Percentiles rank a stretch among this genome's conserved stretches.
Conservation (phyloP, 768 basidiomycete species). For the Collybiopsis confluens region DNA sequence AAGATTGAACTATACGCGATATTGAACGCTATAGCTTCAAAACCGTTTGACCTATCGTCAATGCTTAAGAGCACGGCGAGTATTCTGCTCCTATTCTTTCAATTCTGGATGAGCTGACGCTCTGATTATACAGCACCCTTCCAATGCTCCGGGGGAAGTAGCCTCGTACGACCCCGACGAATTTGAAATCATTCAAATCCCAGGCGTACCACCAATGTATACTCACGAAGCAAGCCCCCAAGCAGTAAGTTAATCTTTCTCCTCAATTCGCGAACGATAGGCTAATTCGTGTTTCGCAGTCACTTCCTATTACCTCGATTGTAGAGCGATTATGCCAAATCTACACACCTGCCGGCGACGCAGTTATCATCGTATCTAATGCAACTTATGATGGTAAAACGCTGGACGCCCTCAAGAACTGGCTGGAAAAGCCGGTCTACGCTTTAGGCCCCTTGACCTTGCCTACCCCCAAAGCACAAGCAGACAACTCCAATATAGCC, state of each 20-base stretch:
- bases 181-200: neutral
- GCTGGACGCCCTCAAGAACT: too few relatives aligned
- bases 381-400: too few relatives aligned
- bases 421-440: neutral
- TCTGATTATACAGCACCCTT: neutral
- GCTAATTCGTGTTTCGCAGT: neutral
- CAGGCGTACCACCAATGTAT: slow-evolving; percentile 1
- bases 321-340: too few relatives aligned
- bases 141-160: neutral
- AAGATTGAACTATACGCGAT: neutral
- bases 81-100: neutral
- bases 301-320: too few relatives aligned
- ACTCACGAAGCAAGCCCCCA: neutral
- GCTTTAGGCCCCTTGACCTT: too few relatives aligned
- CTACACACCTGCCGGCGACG: too few relatives aligned
- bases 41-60: neutral
- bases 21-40: neutral
- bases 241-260: neutral
- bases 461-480: too few relatives aligned
- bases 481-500: neutral
- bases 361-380: too few relatives aligned
- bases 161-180: neutral
- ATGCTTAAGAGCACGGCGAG: neutral
- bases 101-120: neutral
- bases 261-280: neutral